These are phyloP conservation scores for Trichoderma sp. DNA, from an alignment of 2,329 filamentous ascomycete genomes.

Conservation along the genomic window DNA sequence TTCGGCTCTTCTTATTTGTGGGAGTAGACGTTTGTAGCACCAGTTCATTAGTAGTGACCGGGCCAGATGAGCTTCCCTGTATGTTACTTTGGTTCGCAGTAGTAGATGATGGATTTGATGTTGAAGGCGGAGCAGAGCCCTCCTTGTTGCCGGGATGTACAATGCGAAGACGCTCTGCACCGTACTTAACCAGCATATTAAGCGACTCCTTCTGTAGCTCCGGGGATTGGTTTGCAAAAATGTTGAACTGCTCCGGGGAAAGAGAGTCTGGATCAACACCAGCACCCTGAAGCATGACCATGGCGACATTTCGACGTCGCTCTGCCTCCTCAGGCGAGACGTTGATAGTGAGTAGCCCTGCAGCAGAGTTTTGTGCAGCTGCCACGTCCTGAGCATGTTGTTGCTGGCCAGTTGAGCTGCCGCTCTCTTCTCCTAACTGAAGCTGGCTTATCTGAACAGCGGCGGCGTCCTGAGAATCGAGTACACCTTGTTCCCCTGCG, in stretches of 20 bases:
- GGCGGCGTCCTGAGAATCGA: neutral
- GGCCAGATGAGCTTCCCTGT: constrained; percentile 29
- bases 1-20: constrained; percentile 18
- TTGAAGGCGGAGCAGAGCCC: constrained; percentile 33
- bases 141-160: constrained; percentile 52
- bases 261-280: constrained; percentile 55
- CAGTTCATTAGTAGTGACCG: constrained; percentile 37
- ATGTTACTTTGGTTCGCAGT: constrained; percentile 25
- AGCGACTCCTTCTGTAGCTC: constrained; percentile 57
- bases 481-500: neutral
- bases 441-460: constrained; percentile 1
- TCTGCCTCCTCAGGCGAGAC: constrained; percentile 49
- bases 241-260: constrained; percentile 57
- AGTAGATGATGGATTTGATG: constrained; percentile 29
- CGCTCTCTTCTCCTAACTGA: constrained; percentile 11
- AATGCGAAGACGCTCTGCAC: constrained; percentile 58
- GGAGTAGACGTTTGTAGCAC: constrained; percentile 29
- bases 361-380: constrained; percentile 22
- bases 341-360: constrained; percentile 31
- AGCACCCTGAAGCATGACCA: constrained; percentile 47
- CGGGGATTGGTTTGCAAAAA: constrained; percentile 61
- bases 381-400: constrained; percentile 11
- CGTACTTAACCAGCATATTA: constrained; percentile 57
- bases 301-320: constrained; percentile 51
- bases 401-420: neutral